Evolutionary conservation across 164 flowering plant genomes (phyloP), one percentile per base, ranked within the genome.

Genomic region (Kalanchoe fedtschenkoi): DNA sequence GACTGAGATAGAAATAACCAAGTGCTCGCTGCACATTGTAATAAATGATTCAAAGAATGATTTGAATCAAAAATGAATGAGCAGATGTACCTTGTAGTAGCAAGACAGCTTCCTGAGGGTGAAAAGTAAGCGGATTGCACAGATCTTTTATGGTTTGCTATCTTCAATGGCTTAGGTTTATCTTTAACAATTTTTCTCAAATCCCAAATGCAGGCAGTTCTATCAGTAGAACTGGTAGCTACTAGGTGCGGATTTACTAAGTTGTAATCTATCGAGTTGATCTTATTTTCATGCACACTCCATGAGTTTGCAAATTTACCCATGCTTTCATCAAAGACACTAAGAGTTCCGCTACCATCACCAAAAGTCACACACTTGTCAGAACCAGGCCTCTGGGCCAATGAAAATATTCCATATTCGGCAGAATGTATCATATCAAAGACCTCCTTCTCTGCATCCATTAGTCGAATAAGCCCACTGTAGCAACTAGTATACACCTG

Each of bases 61-160:
- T 47, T 22, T 47, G 54, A 7, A 61, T 41, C 28, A 44, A 16
- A 21, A 34, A 34, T 24, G 22, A 32, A 44, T 41, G n/a, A 62
- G 42, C 58, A 28, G 11, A 66, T 59, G 58, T 56, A 92, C 98
- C 96, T 89, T 67, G 96, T 86, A 14, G 96, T 88, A 30, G 87
- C 95, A 60, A 93, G 86, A 61, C 35, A 73, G 62, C 67, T 73
- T 63, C 98, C 98, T 62, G 82, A 83, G 9, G 97, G 97, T 30
- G 98, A 93, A 75, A 93, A 93, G 64, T 83, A 93, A 37, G 98
- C 96, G 68, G 95, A 85, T 58, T 86, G 87, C 37, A 84, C 88
- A 62, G 95, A 76, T 74, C 70, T 78, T 38, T 69, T 46, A 74
- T 85, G 92, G 46, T 51, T 46, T 51, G 84, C 63, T 16, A 41